Base-by-base conservation (phyloP, 1,139 yeast species). In the Debaryomyces sp. region DNA sequence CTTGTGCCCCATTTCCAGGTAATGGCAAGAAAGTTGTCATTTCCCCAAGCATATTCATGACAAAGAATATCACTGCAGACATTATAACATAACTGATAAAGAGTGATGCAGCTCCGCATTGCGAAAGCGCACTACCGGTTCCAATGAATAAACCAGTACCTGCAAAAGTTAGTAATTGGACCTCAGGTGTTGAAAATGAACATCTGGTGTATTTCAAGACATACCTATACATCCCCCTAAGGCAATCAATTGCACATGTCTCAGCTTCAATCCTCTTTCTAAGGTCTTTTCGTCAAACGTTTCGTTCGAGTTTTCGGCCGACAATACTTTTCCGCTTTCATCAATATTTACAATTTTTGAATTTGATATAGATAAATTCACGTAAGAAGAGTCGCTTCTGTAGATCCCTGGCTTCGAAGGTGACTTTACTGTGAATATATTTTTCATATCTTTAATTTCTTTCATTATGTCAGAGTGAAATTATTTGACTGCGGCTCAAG, bases 1-100 rank as follows among this genome's bases (percentile, higher is more conserved):
- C 59, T 47, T 69, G 73, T 22, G 77, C 69, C 24, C 77, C 77
- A 59, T 71, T 68, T 54, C 81, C 81, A 2, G 77, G 75, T 27
- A 71, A 53, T 0, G 89, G 89, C 44, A 82, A 67, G 53, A 74
- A 82, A 7, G 83, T 73, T 13, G 83, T 80, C 85, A 84, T 82
- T 60, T 82, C 89, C 21, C 82, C 86, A 50, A 84, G 64, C 63
- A 74, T 72, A 54, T 80, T 81, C 82, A 82, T 80, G 42, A 83
- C 80, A 29, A 75, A 70, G 69, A 75, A 83, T 39, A 83, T 78
- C 45, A 82, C 74, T 21, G 74, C 58, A 23, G 84, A 74, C 73
- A 82, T 73, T 46, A 82, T 64, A 21, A 75, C 44, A 61, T 78
- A 81, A 13, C 81, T 73, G 18, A 77, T 60, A 12, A 81, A 66